These are phyloP conservation scores for Backusella westeae DNA, from an alignment of 192 early-diverging fungal species.

Conservation along the genomic window DNA sequence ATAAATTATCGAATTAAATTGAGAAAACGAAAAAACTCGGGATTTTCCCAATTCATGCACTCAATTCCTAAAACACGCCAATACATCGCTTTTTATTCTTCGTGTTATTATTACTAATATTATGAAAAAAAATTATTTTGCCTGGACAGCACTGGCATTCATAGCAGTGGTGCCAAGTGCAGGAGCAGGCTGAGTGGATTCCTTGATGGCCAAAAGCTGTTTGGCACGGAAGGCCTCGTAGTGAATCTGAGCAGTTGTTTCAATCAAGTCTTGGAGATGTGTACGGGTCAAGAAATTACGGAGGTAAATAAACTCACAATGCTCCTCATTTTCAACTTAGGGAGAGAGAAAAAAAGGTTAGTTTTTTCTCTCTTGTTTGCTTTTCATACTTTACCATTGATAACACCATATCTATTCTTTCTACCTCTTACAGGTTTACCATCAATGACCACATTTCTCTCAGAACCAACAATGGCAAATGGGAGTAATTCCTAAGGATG, in stretches of 20 bases:
- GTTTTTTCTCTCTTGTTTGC: not conserved
- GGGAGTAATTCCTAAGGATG: constrained; percentile 73
- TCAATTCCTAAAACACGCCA: not conserved
- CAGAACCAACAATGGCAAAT: constrained; percentile 94
- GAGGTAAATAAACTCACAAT: constrained; percentile 96
- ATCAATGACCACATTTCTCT: constrained; percentile 83
- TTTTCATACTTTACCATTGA: constrained; percentile 58
- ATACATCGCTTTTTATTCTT: not conserved
- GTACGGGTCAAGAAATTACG: constrained; percentile 90
- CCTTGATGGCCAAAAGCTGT: constrained; percentile 59
- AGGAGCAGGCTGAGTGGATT: constrained; percentile 43
- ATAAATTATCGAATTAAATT: not conserved
- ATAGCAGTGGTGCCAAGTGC: constrained; percentile 12
- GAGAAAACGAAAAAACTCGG: not conserved
- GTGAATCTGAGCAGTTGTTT: constrained; percentile 90
- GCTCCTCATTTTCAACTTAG: constrained; percentile 87
- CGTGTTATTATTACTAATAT: not conserved
- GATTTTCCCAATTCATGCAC: not conserved
- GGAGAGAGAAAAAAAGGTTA: not conserved
- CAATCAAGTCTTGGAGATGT: constrained; percentile 96
- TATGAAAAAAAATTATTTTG: not conserved
- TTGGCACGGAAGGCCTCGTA: constrained; percentile 95
- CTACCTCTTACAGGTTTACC: constrained; percentile 89
- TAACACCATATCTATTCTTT: constrained; percentile 87
- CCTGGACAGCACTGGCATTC: constrained; percentile 9